Evolutionary conservation across 2,329 filamentous ascomycete species (phyloP).

Genomic region (Colletotrichum sublineola): DNA sequence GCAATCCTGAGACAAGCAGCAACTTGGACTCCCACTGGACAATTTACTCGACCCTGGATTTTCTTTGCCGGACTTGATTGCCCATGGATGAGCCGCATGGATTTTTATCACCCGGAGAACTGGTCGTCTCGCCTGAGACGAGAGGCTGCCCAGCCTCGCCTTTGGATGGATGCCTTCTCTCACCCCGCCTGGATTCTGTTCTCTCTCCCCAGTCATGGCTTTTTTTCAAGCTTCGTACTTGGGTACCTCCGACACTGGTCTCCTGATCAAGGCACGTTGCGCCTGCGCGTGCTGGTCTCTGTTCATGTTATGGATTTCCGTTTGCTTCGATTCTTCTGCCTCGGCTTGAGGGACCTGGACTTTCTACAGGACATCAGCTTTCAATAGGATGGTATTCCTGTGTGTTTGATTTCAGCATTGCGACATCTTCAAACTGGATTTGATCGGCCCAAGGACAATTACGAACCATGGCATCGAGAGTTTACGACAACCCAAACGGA

Average conservation of each 20-base stretch:
- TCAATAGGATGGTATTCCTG: not conserved
- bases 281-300: conserved; percentile 11
- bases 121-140: conserved; percentile 35
- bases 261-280: not conserved
- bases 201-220: conserved; percentile 4
- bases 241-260: not conserved
- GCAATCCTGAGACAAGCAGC: conserved; percentile 19
- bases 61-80: conserved; percentile 11
- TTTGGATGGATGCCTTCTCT: conserved; percentile 25
- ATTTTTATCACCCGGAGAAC: conserved; percentile 4
- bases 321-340: conserved; percentile 26
- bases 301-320: conserved; percentile 39
- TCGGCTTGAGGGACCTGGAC: not conserved
- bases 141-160: conserved; percentile 24
- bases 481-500: not conserved
- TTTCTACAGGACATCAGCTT: not conserved
- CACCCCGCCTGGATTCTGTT: not conserved
- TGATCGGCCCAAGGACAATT: not conserved
- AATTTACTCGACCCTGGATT: conserved; percentile 42
- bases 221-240: conserved; percentile 26
- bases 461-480: not conserved
- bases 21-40: conserved; percentile 44
- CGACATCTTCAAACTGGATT: not conserved
- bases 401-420: not conserved
- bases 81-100: conserved; percentile 8